These are phyloP conservation scores for Tripterygium wilfordii DNA, from an alignment of 177 flowering plant species.

Conservation along the genomic window DNA sequence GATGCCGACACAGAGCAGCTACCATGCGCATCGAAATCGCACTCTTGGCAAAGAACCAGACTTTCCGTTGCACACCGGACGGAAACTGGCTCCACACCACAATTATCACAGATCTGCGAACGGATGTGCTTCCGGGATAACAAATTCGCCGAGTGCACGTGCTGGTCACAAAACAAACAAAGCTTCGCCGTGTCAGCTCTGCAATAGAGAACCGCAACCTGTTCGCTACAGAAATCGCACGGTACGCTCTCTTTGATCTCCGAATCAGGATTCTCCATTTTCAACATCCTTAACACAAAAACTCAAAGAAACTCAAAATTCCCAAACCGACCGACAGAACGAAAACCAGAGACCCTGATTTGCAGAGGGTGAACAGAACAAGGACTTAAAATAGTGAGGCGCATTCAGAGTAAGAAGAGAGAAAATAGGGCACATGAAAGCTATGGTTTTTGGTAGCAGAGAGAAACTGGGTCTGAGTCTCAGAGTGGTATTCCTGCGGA, in stretches of 20 bases:
- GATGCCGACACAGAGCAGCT: slow-evolving; percentile 2
- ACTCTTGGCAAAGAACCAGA: slow-evolving; percentile 12
- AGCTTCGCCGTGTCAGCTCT: slow-evolving; percentile 28
- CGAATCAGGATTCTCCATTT: neutral
- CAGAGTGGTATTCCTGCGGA: no score
- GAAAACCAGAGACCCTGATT: no score
- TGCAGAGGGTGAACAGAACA: no score
- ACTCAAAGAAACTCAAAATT: neutral
- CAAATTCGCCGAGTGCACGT: slow-evolving; percentile 22
- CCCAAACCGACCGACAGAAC: no score
- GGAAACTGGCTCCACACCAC: slow-evolving; percentile 7
- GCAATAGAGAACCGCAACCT: slow-evolving; percentile 20
- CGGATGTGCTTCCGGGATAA: slow-evolving; percentile 22
- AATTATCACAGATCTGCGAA: slow-evolving; percentile 19
- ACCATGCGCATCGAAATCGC: slow-evolving; percentile 12
- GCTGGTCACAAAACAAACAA: slow-evolving; percentile 23
- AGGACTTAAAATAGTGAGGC: no score
- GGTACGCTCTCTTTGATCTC: no score
- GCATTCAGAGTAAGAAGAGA: no score
- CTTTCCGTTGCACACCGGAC: slow-evolving; percentile 7
- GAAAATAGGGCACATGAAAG: no score
- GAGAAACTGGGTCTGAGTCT: no score
- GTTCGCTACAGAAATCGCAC: slow-evolving; percentile 18
- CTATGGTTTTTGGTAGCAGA: no score
- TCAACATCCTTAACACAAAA: neutral